These are phyloP conservation scores for Styphnolobium japonicum DNA, from an alignment of 306 rosid species.

Conservation along the genomic window DNA sequence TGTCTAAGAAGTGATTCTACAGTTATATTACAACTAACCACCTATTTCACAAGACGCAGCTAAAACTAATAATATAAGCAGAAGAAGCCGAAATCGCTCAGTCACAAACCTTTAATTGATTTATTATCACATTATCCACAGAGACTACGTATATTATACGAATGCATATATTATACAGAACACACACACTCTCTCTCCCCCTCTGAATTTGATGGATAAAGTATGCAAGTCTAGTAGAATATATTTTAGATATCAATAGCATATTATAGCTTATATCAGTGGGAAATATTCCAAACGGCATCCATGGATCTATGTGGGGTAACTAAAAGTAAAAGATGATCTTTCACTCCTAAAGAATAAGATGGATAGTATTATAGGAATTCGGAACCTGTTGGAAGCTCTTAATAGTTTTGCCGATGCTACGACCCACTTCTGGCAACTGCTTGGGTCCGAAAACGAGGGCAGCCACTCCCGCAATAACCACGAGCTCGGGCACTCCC, in stretches of 20 bases:
- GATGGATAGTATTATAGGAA: no score
- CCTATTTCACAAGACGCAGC: background rate
- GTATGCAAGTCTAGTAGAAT: background rate
- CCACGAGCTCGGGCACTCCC: slow-evolving; percentile 88
- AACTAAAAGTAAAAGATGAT: background rate
- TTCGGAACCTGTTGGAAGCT: slow-evolving; percentile 96
- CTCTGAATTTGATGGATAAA: background rate
- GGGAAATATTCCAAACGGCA: background rate
- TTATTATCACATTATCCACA: background rate
- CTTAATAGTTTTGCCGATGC: slow-evolving; percentile 91
- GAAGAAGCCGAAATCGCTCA: background rate
- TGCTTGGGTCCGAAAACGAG: slow-evolving; percentile 92
- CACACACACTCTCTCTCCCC: background rate
- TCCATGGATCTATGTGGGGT: background rate
- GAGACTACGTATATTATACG: background rate
- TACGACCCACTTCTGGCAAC: slow-evolving; percentile 93
- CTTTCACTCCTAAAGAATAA: no score
- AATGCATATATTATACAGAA: background rate
- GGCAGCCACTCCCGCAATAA: slow-evolving; percentile 93
- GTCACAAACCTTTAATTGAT: background rate
- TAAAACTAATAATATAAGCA: background rate
- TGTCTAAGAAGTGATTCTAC: background rate
- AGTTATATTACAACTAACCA: background rate
- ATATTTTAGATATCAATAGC: background rate
- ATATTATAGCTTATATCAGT: background rate